A percentile compares a stretch with the other conserved stretches of the same genome.
Evolutionary conservation across 2,329 filamentous ascomycete genomes (phyloP).

Genomic region (Trichoderma gracile): DNA sequence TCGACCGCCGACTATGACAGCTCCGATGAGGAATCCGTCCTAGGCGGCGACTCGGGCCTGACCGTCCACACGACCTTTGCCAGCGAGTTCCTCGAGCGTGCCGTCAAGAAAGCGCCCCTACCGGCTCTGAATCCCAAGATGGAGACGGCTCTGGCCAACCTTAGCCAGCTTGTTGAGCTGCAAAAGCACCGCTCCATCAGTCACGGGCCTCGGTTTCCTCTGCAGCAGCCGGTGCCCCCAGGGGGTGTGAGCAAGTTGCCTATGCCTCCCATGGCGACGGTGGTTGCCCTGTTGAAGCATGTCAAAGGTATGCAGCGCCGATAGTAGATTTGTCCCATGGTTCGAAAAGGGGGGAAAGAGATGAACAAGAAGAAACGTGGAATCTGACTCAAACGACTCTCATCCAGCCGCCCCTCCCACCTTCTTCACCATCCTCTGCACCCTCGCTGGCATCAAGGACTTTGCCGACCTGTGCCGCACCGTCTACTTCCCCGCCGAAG

Average conservation of each 20-base stretch:
- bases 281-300: constrained; percentile 51
- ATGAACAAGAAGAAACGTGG: not conserved
- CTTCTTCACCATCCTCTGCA: constrained; percentile 53
- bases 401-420: constrained; percentile 46
- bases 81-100: constrained; percentile 55
- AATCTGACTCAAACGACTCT: not conserved
- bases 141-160: constrained; percentile 51
- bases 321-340: too few species aligned
- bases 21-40: constrained; percentile 44
- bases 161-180: constrained; percentile 55
- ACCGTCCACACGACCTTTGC: constrained; percentile 56
- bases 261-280: constrained; percentile 55
- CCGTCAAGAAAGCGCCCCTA: constrained; percentile 51
- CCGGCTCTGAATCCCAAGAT: constrained; percentile 52
- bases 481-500: constrained; percentile 55
- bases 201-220: constrained; percentile 48
- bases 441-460: constrained; percentile 51
- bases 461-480: constrained; percentile 52
- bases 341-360: too few species aligned
- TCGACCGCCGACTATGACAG: constrained; percentile 42
- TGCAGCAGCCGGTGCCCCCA: constrained; percentile 48
- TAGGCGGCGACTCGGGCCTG: constrained; percentile 52
- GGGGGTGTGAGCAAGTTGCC: constrained; percentile 53
- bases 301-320: constrained; percentile 42
- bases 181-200: constrained; percentile 46